Base-by-base conservation (phyloP, 768 basidiomycete genomes). In the Lactifluus volemus region DNA sequence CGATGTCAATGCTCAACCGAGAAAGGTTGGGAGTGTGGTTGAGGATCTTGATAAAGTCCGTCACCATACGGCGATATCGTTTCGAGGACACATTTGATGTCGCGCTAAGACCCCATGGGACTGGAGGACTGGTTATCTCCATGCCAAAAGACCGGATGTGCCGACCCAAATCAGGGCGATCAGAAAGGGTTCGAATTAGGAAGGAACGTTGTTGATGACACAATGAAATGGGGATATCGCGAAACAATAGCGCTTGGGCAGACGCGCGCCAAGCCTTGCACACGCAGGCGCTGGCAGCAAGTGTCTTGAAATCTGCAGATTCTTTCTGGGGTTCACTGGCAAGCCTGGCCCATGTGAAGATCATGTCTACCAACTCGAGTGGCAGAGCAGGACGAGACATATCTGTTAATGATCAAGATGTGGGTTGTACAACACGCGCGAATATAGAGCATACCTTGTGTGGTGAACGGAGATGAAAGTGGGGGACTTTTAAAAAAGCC, bases 101-200 rank as follows among this genome's bases (percentile, higher is more conserved):
- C 15, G 32, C 4, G 19, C 49, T 41, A 8, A 21, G 51, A n/a
- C 61, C 61, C 61, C 61, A 63, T 29, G 52, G 52, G 1, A 38
- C 57, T 17, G 61, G 57, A 11, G 56, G 48, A 14, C 48, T 58
- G 19, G 52, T 19, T 34, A 63, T 53, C 41, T 63, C 61, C 38
- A 62, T 62, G 7, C 61, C 61, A 8, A 63, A 63, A 3, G 61
- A 58, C 7, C 61, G 61, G 15, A 58, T 63, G 21, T 63, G 61
- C 8, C 52, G 47, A 14, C 57, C 61, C 9, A 63, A 52, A 19
- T 49, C 55, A 29, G 61, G 61, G 19, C 52, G 39, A 42, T 49
- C 39, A 38, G 39, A 49, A 19, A 63, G 51, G 5, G 56, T 29
- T n/a, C 45, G 56, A 8, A 53, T 49, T 12, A 63, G 32, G 19